A percentile compares a stretch with the other conserved stretches of the same genome.
phyloP scores from a whole-genome alignment of 2,329 filamentous ascomycete species.

The Curvularia sp. region DNA sequence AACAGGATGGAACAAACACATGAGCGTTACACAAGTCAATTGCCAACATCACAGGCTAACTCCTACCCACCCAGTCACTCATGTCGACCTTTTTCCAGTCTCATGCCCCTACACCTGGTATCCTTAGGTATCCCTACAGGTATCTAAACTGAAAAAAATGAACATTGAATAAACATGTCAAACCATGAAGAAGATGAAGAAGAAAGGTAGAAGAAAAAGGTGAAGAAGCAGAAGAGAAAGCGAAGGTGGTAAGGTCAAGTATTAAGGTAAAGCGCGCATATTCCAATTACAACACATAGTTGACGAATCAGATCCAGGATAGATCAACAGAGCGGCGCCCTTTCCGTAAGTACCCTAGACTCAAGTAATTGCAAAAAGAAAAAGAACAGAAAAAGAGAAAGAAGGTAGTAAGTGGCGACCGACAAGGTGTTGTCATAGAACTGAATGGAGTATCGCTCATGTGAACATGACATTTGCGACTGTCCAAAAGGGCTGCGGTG shows the following conservation, averaged over 20 bases:
- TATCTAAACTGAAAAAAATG: conserved; percentile 33
- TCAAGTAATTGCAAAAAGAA: conserved; percentile 12
- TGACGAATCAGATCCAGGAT: conserved; percentile 24
- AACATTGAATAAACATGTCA: conserved; percentile 8
- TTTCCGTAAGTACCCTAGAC: conserved; percentile 17
- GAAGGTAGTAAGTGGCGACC: neutral
- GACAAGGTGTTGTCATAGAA: conserved; percentile 1
- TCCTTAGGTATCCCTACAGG: conserved; percentile 30
- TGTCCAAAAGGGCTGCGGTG: neutral
- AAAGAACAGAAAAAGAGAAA: conserved; percentile 8
- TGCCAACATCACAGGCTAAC: conserved; percentile 8
- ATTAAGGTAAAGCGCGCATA: conserved; percentile 23
- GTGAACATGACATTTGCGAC: conserved; percentile 23
- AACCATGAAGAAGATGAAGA: conserved; percentile 3
- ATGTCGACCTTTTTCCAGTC: conserved; percentile 16
- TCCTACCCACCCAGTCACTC: conserved; percentile 9
- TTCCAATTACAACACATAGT: conserved; percentile 36
- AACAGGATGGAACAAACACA: neutral
- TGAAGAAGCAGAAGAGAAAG: conserved; percentile 18
- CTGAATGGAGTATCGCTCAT: conserved; percentile 41
- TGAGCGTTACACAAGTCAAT: conserved; percentile 10
- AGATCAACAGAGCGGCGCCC: conserved; percentile 19
- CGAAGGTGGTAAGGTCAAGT: conserved; percentile 30
- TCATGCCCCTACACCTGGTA: conserved; percentile 12
- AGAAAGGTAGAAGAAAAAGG: conserved; percentile 10